Conservation (phyloP, 225 moss, liverwort and hornwort genomes). For the Rhytidiadelphus loreus region DNA sequence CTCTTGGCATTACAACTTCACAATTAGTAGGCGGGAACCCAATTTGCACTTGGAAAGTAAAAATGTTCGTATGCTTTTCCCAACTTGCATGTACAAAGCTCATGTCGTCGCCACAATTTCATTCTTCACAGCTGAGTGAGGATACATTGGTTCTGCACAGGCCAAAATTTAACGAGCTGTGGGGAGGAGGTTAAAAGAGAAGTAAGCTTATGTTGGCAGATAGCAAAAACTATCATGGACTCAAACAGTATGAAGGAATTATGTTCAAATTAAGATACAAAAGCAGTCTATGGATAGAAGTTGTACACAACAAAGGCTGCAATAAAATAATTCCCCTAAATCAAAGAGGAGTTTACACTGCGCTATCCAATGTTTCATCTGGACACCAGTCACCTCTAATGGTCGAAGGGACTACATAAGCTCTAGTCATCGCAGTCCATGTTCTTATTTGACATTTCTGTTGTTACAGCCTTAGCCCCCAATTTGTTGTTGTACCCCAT, state of each 20-base stretch:
- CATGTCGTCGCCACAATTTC: neutral
- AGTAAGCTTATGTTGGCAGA: neutral
- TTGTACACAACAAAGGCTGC: conserved; percentile 8
- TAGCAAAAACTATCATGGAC: neutral
- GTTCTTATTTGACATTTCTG: conserved; percentile 36
- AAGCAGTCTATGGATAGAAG: neutral
- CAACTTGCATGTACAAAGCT: neutral
- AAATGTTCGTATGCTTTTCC: neutral
- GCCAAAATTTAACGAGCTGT: neutral
- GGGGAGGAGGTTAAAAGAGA: neutral
- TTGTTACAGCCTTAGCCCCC: conserved; percentile 34
- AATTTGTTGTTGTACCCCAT: conserved; percentile 1
- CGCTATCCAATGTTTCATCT: conserved; percentile 20
- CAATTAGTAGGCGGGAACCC: neutral
- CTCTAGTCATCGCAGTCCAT: conserved; percentile 7
- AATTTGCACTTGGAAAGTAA: neutral
- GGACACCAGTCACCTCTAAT: conserved; percentile 25
- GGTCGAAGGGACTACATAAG: conserved; percentile 15
- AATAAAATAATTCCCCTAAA: conserved; percentile 20
- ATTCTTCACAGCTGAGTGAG: neutral
- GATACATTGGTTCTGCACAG: too few species aligned
- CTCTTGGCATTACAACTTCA: neutral
- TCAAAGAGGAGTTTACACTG: conserved; percentile 21
- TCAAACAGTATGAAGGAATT: neutral
- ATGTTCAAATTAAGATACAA: neutral